phyloP scores from a whole-genome alignment of 257 asterid species.

The Rhazya stricta region DNA sequence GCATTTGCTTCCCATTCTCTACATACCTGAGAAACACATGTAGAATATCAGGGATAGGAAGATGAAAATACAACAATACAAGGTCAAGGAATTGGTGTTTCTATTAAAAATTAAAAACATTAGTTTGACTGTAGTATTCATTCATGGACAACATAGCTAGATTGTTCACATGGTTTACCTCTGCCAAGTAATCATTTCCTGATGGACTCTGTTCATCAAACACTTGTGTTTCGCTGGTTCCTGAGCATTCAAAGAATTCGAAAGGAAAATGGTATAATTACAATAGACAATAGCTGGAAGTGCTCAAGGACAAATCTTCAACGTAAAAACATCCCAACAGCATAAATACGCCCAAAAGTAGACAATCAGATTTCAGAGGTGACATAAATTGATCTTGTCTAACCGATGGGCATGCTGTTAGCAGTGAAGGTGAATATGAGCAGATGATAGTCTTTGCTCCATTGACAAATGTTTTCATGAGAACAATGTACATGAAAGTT shows the following conservation, averaged over 20 bases:
- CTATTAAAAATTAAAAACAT: background rate
- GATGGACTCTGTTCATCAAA: slow-evolving; percentile 91
- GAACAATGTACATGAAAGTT: background rate
- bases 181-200: slow-evolving; percentile 84
- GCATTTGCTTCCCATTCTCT: slow-evolving; percentile 97
- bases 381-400: background rate
- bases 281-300: background rate
- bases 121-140: background rate
- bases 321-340: background rate
- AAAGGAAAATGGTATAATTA: background rate
- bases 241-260: slow-evolving; percentile 33
- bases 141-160: background rate
- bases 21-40: slow-evolving; percentile 61
- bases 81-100: background rate
- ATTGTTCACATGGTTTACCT: slow-evolving; percentile 38
- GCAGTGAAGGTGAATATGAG: background rate
- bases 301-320: background rate
- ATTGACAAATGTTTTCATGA: background rate
- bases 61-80: background rate
- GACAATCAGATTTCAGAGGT: background rate
- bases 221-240: slow-evolving; percentile 66
- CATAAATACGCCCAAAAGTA: background rate
- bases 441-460: background rate
- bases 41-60: background rate
- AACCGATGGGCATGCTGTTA: background rate